Percentiles rank a stretch among this genome's conserved stretches.
phyloP scores from a whole-genome alignment of 2,329 filamentous ascomycete genomes.

The Ceratocystis albifundus region DNA sequence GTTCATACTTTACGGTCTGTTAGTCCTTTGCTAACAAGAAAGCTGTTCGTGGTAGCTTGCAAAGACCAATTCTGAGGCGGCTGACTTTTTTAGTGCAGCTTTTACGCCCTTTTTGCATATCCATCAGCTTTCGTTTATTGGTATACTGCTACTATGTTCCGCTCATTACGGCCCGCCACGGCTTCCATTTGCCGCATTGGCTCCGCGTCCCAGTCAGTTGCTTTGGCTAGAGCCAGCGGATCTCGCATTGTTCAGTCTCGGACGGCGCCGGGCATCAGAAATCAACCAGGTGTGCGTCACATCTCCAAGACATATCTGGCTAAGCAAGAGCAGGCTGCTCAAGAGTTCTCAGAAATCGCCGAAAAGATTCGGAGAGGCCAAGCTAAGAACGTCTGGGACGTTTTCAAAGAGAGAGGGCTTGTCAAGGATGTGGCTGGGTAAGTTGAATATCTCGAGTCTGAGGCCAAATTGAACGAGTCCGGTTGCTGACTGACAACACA shows the following conservation, averaged over 20 bases:
- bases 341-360: conserved; percentile 40
- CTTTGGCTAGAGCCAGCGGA: background rate
- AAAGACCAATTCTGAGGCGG: background rate
- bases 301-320: conserved; percentile 35
- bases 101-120: background rate
- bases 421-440: conserved; percentile 67
- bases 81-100: background rate
- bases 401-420: conserved; percentile 60
- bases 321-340: conserved; percentile 35
- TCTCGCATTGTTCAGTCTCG: background rate
- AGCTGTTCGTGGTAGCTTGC: background rate
- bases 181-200: conserved; percentile 11
- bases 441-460: conserved; percentile 28
- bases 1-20: background rate
- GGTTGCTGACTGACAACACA: background rate
- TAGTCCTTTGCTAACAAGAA: background rate
- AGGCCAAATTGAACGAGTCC: background rate
- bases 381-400: conserved; percentile 44
- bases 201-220: conserved; percentile 7
- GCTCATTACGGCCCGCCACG: conserved; percentile 17
- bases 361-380: conserved; percentile 40
- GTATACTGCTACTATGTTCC: conserved; percentile 15
- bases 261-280: background rate
- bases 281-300: conserved; percentile 28
- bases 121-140: background rate